Evolutionary conservation across 768 basidiomycete species (phyloP).

Genomic region (Clitopilus passeckerianus): DNA sequence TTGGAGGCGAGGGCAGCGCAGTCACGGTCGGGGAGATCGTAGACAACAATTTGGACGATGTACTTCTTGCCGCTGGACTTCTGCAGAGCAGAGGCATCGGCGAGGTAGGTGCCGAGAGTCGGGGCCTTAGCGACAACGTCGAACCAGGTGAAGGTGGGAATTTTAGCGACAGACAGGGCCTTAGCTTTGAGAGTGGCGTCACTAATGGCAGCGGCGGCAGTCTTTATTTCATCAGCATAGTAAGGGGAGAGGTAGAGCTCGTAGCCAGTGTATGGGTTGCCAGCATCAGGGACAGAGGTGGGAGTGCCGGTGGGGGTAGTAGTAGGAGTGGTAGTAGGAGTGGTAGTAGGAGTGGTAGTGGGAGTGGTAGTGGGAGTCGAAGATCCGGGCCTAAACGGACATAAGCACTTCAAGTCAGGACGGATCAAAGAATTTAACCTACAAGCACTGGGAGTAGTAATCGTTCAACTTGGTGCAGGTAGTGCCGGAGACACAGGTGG

Average conservation of each 20-base stretch:
- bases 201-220: constrained; percentile 43
- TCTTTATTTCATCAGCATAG: constrained; percentile 49
- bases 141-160: constrained; percentile 63
- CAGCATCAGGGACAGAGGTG: constrained; percentile 34
- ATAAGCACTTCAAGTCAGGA: neutral
- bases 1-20: constrained; percentile 63
- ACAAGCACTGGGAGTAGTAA: constrained; percentile 40
- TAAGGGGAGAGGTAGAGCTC: constrained; percentile 50
- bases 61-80: constrained; percentile 43
- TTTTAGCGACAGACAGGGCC: constrained; percentile 46
- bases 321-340: constrained; percentile 14
- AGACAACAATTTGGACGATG: constrained; percentile 47
- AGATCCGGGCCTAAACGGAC: constrained; percentile 10
- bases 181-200: constrained; percentile 46
- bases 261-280: constrained; percentile 50
- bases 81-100: constrained; percentile 41
- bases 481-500: constrained; percentile 33
- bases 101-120: constrained; percentile 50
- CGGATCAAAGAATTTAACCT: constrained; percentile 6
- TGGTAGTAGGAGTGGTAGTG: constrained; percentile 7
- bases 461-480: constrained; percentile 27
- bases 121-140: constrained; percentile 53
- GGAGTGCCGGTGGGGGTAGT: constrained; percentile 18
- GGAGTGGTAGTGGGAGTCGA: constrained; percentile 12
- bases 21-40: constrained; percentile 63